phyloP scores from a whole-genome alignment of 768 basidiomycete genomes.

The Boletales sp. region DNA sequence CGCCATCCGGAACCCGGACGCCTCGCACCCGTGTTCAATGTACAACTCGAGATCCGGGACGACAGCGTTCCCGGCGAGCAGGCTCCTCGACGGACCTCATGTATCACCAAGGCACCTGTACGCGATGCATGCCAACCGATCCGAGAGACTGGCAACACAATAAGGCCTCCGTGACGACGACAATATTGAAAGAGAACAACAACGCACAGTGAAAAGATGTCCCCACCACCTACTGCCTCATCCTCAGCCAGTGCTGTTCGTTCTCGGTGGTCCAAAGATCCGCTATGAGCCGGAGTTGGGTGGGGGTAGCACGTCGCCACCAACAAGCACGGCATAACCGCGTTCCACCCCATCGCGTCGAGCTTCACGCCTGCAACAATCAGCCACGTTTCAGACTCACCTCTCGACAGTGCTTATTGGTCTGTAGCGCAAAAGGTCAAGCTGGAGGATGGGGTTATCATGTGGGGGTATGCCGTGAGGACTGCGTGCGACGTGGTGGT shows the following conservation, averaged over 20 bases:
- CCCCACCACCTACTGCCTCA: constrained; percentile 8
- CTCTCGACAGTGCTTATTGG: constrained; percentile 26
- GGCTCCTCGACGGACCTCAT: constrained; percentile 34
- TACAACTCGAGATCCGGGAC: constrained; percentile 45
- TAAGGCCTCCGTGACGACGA: neutral
- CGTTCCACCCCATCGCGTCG: constrained; percentile 20
- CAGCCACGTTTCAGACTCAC: constrained; percentile 30
- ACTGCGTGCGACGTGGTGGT: neutral
- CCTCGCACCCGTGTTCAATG: constrained; percentile 41
- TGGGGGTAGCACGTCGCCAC: constrained; percentile 57
- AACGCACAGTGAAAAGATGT: constrained; percentile 22
- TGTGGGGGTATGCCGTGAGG: neutral
- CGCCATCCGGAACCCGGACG: constrained; percentile 46
- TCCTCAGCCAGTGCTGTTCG: constrained; percentile 13
- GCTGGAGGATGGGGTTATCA: constrained; percentile 26
- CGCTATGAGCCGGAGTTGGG: constrained; percentile 51
- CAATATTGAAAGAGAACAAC: neutral
- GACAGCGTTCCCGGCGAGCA: constrained; percentile 27
- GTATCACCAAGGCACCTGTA: constrained; percentile 39
- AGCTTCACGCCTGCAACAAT: constrained; percentile 18
- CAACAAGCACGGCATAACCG: constrained; percentile 46
- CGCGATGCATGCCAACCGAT: constrained; percentile 34
- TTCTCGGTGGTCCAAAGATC: constrained; percentile 45
- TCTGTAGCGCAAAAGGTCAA: constrained; percentile 24
- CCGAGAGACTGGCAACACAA: constrained; percentile 33